A percentile compares a stretch with the other conserved stretches of the same genome.
Evolutionary conservation across 2,329 filamentous ascomycete species (phyloP).

Genomic region (Plectosphaerella sp.): DNA sequence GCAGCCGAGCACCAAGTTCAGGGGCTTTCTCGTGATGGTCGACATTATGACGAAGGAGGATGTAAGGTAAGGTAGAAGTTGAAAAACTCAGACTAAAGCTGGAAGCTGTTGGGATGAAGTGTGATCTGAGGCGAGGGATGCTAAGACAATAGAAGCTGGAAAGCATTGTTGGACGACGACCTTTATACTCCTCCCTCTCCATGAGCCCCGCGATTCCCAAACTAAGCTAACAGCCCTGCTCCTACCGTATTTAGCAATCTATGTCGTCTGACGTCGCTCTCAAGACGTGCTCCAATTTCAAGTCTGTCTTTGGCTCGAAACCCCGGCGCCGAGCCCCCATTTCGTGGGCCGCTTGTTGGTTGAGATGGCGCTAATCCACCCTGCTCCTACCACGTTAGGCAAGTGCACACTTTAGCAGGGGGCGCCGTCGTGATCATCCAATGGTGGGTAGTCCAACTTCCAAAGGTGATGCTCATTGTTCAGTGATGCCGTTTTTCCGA

Average conservation of each 20-base stretch:
- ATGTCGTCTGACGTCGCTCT: no score
- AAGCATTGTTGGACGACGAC: neutral
- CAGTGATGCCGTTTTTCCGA: no score
- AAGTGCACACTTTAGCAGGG: neutral
- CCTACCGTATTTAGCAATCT: neutral
- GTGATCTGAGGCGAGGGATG: neutral
- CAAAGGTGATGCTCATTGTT: no score
- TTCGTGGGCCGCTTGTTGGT: neutral
- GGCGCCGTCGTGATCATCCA: no score
- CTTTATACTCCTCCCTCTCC: no score
- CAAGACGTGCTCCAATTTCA: no score
- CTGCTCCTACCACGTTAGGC: conserved; percentile 4
- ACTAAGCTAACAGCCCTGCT: no score
- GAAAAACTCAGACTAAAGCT: neutral
- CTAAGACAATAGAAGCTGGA: neutral
- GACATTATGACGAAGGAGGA: neutral
- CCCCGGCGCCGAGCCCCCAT: neutral
- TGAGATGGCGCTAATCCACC: neutral
- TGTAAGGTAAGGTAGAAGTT: neutral
- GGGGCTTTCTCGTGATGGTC: neutral
- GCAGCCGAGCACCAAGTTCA: neutral
- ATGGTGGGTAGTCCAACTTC: no score
- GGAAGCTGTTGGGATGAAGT: neutral
- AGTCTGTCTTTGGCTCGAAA: no score
- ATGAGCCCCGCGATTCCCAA: neutral